Evolutionary conservation across 495 filamentous ascomycete genomes (phyloP).

Genomic region (Penicillium lividum): DNA sequence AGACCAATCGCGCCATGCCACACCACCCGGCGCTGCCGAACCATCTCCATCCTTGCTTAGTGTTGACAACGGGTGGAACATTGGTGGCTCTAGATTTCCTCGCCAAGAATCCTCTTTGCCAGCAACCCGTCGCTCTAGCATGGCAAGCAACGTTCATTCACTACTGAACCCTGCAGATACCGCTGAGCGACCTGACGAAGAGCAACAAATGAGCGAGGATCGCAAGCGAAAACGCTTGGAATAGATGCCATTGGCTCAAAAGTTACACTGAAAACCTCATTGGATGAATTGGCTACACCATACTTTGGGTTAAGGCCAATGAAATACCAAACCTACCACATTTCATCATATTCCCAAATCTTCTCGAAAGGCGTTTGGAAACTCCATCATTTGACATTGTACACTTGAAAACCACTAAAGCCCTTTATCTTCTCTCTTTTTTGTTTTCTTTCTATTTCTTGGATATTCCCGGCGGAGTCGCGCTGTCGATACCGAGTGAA

Average conservation of each 20-base stretch:
- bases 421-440: constrained; percentile 10
- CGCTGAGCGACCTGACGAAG: constrained; percentile 69
- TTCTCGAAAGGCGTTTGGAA: background rate
- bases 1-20: constrained; percentile 67
- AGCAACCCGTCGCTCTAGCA: constrained; percentile 68
- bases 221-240: constrained; percentile 79
- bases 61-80: constrained; percentile 59
- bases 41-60: constrained; percentile 47
- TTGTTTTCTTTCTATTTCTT: constrained; percentile 17
- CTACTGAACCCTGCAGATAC: constrained; percentile 86
- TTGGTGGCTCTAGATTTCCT: constrained; percentile 48
- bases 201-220: constrained; percentile 63
- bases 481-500: constrained; percentile 8
- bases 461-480: constrained; percentile 21
- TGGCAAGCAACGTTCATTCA: constrained; percentile 76
- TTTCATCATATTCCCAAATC: background rate
- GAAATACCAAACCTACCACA: background rate
- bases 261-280: background rate
- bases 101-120: constrained; percentile 54
- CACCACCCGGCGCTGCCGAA: constrained; percentile 61
- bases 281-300: background rate
- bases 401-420: constrained; percentile 10
- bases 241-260: constrained; percentile 26
- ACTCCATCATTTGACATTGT: constrained; percentile 14
- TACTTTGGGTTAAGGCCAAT: background rate